Base-by-base conservation (phyloP, 108 stramenopile species). In the Nitzschia sp. region DNA sequence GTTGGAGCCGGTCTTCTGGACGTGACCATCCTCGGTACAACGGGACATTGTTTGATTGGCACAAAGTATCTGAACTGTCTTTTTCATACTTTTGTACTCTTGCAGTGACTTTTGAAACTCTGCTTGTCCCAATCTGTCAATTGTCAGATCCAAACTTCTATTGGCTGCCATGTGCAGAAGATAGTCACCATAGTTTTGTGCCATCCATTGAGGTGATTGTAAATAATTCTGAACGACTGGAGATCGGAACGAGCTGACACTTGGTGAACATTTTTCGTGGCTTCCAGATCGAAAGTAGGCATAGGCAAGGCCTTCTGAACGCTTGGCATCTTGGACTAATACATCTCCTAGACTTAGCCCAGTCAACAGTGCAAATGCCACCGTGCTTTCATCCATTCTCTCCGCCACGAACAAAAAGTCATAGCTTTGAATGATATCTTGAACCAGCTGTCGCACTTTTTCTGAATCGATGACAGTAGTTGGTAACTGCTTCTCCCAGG, bases 351-450 rank as follows among this genome's bases (percentile, higher is more conserved):
- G 3, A 14, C 54, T 61, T 54, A 80, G 41, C 6, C 70, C 74
- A 38, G 74, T 22, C 17, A 80, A 19, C 19, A 83, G 37, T n/a
- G 55, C 29, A 25, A 83, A 40, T 14, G 52, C 79, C 7, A 80
- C 79, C n/a, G 80, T 17, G 14, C 71, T 73, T 41, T 83, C 82
- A 19, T 83, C 79, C 75, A 80, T 73, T 5, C 82, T 65, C 51
- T 80, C 79, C 40, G 53, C 76, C 12, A 78, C 41, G 15, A 64
- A 21, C 12, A 83, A 64, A 41, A 79, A 77, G 44, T 79, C 82
- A 54, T 79, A 79, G 38, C 62, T 44, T 2, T 74, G 37, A 38
- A 75, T 17, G 17, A 80, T 63, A 20, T 48, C 24, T 48, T 63
- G 41, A 6, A 81, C 72, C 29, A 67, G 53, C 11, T 22, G 57